Base-by-base conservation (phyloP, 208 protist species). In the Zelonia costaricensis region DNA sequence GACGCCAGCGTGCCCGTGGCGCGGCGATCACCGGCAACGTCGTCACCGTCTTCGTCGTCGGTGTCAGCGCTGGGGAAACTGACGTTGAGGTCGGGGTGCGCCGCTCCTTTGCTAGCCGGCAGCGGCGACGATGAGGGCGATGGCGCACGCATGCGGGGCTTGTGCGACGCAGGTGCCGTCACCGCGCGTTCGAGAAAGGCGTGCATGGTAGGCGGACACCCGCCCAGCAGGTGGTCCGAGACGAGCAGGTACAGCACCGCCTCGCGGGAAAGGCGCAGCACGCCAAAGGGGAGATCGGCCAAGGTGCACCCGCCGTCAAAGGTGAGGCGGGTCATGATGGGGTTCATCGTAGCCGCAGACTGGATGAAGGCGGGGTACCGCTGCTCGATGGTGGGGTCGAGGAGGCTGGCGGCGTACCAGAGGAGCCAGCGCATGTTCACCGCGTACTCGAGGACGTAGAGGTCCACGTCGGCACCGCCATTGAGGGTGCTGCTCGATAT, bases 161-260 rank as follows among this genome's bases (percentile, higher is more conserved):
- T n/a, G n/a, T n/a, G n/a, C n/a, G n/a, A n/a, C n/a, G n/a, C n/a
- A n/a, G 20, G 31, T 4, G 61, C n/a, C 6, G 18, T 48, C 15
- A 27, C 23, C 3, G 69, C 54, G 6, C 43, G 54, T 28, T 55
- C 38, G 0, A 94, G 74, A 67, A 93, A 95, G 2, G 77, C 57
- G 42, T 92, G 86, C 78, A 92, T 83, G 0, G 89, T 92, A 1
- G 81, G 80, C 20, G 89, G 89, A 36, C 77, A 83, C 46, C 76
- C 59, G 10, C 84, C 84, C 0, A 95, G 65, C 9, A 95, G 58
- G 10, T 66, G 72, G 38, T 93, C 84, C 10, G 81, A 75, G 27
- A 92, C 77, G 33, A 95, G 76, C 31, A 92, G 56, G 59, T 95
- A 92, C 13, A 86, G 45, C 9, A 67, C 46, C 1, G 69, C 74